These are phyloP conservation scores for Lentinula detonsa DNA, from an alignment of 768 basidiomycete species.

Conservation along the genomic window DNA sequence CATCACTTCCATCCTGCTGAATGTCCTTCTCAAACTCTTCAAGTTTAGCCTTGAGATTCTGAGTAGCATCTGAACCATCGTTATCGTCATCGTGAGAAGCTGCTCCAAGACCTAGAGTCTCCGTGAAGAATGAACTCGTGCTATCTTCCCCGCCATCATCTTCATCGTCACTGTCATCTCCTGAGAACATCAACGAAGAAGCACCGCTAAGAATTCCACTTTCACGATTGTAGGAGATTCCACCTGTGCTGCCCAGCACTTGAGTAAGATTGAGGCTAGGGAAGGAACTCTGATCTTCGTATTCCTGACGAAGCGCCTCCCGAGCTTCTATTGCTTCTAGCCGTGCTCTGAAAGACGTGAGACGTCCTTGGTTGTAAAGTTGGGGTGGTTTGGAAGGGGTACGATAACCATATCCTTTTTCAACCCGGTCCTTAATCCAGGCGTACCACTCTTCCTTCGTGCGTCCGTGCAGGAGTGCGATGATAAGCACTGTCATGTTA, in stretches of 20 bases:
- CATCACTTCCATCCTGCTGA: constrained; percentile 27
- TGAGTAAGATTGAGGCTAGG: constrained; percentile 43
- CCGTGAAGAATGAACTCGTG: constrained; percentile 40
- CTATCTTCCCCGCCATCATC: constrained; percentile 8
- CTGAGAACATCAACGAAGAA: constrained; percentile 56
- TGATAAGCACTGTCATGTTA: constrained; percentile 95
- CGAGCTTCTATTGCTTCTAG: constrained; percentile 36
- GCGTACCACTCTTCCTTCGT: constrained; percentile 90
- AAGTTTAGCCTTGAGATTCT: constrained; percentile 52
- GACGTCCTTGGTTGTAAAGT: constrained; percentile 62
- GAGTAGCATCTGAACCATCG: constrained; percentile 46
- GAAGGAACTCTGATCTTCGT: constrained; percentile 19
- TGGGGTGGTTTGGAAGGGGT: constrained; percentile 76
- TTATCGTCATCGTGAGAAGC: constrained; percentile 13
- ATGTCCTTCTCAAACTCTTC: constrained; percentile 54
- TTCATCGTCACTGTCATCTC: constrained; percentile 49
- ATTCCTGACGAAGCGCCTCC: constrained; percentile 25
- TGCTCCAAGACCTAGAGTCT: constrained; percentile 35
- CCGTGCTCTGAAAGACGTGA: constrained; percentile 58
- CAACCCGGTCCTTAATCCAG: constrained; percentile 83
- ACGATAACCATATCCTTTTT: constrained; percentile 64
- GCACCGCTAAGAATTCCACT: constrained; percentile 43
- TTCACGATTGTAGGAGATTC: constrained; percentile 61
- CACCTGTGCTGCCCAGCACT: constrained; percentile 49
- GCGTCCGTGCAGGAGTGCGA: constrained; percentile 81